Conservation (phyloP, 202 grass and related monocot species). For the Miscanthus sacchariflorus region DNA sequence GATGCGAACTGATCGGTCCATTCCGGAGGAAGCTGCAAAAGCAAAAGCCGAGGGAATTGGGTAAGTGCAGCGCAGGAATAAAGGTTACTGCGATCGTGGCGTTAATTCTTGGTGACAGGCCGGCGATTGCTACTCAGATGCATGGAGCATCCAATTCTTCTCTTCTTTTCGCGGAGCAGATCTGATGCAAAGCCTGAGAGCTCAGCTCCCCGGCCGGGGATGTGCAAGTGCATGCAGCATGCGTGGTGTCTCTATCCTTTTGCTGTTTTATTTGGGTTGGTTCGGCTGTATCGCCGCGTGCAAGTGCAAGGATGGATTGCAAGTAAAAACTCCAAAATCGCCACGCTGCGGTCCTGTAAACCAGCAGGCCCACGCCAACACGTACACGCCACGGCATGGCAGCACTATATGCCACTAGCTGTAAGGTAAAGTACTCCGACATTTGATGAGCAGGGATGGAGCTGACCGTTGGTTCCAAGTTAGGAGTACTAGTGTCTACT, state of each 20-base stretch:
- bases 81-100: slow-evolving; percentile 49
- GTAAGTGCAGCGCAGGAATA: slow-evolving; percentile 50
- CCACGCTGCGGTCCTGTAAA: neutral
- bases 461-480: slow-evolving; percentile 3
- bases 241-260: neutral
- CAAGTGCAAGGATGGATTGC: neutral
- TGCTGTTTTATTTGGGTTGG: neutral
- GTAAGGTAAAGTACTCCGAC: neutral
- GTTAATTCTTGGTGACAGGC: slow-evolving; percentile 45
- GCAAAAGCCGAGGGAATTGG: slow-evolving; percentile 32
- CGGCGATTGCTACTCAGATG: neutral
- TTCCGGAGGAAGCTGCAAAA: slow-evolving; percentile 96
- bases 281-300: neutral
- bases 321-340: slow-evolving; percentile 31
- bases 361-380: neutral
- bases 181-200: slow-evolving; percentile 58
- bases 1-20: slow-evolving; percentile 98
- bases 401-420: neutral
- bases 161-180: slow-evolving; percentile 48
- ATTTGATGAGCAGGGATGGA: slow-evolving; percentile 28
- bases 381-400: slow-evolving; percentile 14
- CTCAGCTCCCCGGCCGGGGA: neutral
- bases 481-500: neutral
- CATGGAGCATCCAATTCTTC: slow-evolving; percentile 61
- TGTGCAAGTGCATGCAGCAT: neutral